Conservation (phyloP, 176 grass and related monocot species). For the Eleusine indica region DNA sequence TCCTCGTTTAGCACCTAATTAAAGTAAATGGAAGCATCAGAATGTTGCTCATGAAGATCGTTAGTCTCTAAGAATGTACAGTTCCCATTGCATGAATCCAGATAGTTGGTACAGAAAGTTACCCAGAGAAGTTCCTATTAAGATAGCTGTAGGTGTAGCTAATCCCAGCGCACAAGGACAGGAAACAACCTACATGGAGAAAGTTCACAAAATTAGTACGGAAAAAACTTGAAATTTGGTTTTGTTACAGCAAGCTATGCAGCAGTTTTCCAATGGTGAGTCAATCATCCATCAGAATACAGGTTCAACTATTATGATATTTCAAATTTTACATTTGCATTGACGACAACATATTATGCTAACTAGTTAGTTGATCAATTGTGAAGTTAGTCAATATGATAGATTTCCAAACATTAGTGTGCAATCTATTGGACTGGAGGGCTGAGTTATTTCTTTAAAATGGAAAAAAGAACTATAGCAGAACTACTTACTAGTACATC, state of each 20-base stretch:
- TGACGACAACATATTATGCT: neutral
- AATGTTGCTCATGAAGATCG: neutral
- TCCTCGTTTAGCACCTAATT: slow-evolving; percentile 87
- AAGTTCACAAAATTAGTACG: slow-evolving; percentile 30
- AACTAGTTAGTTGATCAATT: neutral
- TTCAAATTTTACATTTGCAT: slow-evolving; percentile 11
- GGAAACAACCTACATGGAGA: slow-evolving; percentile 75
- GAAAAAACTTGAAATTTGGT: neutral
- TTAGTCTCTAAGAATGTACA: neutral
- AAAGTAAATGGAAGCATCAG: slow-evolving; percentile 6
- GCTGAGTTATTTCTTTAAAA: neutral
- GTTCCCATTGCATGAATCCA: neutral
- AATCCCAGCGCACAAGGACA: slow-evolving; percentile 96
- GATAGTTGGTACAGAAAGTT: slow-evolving; percentile 40
- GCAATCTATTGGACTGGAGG: neutral
- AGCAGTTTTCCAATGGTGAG: slow-evolving; percentile 14
- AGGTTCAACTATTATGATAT: neutral
- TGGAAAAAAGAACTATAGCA: neutral
- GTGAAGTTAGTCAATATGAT: neutral
- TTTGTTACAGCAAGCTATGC: neutral
- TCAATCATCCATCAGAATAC: slow-evolving; percentile 7
- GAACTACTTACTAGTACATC: slow-evolving; percentile 83
- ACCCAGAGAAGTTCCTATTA: slow-evolving; percentile 96
- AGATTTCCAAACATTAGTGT: neutral
- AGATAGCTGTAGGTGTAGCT: slow-evolving; percentile 96